Evolutionary conservation across 2,329 filamentous ascomycete species (phyloP).

Genomic region (Drechslerella dactyloides): DNA sequence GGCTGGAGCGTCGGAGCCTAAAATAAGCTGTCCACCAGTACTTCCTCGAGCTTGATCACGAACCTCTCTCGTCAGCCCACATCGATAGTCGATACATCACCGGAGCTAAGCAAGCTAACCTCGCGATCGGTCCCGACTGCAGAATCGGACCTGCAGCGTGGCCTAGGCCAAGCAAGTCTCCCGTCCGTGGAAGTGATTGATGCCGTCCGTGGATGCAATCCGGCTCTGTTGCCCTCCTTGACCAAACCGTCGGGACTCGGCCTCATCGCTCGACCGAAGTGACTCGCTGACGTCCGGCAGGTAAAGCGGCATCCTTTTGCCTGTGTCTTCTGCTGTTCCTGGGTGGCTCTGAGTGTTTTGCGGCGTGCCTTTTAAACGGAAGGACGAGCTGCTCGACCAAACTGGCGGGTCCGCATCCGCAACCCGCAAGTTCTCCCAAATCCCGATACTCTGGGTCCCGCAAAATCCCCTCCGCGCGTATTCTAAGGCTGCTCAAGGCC

Average conservation of each 20-base stretch:
- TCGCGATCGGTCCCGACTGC: background rate
- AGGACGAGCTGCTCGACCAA: conserved; percentile 44
- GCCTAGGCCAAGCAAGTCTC: background rate
- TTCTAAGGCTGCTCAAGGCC: conserved; percentile 12
- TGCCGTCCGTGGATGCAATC: conserved; percentile 16
- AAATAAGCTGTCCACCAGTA: conserved; percentile 3
- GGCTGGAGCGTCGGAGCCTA: background rate
- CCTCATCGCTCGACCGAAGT: conserved; percentile 1
- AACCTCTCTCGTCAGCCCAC: background rate
- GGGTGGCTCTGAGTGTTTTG: conserved; percentile 23
- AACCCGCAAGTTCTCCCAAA: conserved; percentile 41
- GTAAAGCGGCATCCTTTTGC: background rate
- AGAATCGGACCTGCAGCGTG: background rate
- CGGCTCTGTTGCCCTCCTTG: conserved; percentile 26
- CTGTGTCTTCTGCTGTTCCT: conserved; percentile 25
- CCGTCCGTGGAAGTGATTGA: conserved; percentile 23
- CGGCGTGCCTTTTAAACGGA: conserved; percentile 47
- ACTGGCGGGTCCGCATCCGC: conserved; percentile 47
- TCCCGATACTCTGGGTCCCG: conserved; percentile 46
- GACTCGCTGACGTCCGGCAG: background rate
- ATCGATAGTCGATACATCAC: background rate
- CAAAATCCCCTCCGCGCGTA: conserved; percentile 34
- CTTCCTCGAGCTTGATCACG: background rate
- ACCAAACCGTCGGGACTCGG: conserved; percentile 43
- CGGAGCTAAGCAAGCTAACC: background rate